A percentile compares a stretch with the other conserved stretches of the same genome.
Evolutionary conservation across 495 filamentous ascomycete genomes (phyloP).

Genomic region (Penicillium paradoxum): DNA sequence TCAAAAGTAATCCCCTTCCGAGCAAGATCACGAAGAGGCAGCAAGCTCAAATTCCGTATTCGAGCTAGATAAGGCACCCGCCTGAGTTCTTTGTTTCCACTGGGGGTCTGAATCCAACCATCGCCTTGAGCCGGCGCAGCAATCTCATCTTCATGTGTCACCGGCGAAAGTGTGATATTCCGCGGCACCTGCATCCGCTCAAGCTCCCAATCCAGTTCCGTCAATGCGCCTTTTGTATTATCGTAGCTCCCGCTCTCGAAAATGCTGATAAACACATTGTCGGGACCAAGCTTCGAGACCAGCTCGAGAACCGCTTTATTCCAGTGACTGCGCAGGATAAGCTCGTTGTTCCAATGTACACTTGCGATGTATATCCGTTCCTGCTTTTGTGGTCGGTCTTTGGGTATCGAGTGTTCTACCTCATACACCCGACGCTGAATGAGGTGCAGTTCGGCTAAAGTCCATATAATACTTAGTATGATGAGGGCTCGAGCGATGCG

Average conservation of each 20-base stretch:
- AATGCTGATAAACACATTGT: constrained; percentile 67
- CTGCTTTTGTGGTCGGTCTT: constrained; percentile 12
- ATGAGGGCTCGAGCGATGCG: constrained; percentile 22
- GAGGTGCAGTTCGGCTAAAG: constrained; percentile 21
- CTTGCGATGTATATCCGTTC: constrained; percentile 61
- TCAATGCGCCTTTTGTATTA: constrained; percentile 58
- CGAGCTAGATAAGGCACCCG: constrained; percentile 66
- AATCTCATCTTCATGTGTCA: constrained; percentile 53
- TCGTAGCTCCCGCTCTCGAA: constrained; percentile 72
- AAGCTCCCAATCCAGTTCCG: constrained; percentile 53
- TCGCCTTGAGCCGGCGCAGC: constrained; percentile 26
- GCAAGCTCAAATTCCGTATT: constrained; percentile 54
- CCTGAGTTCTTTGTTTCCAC: constrained; percentile 50
- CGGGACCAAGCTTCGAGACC: constrained; percentile 49
- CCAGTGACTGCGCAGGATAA: constrained; percentile 58
- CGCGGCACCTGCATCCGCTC: constrained; percentile 47
- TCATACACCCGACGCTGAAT: constrained; percentile 17
- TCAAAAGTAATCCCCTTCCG: constrained; percentile 53
- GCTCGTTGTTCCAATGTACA: constrained; percentile 67
- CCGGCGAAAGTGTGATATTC: constrained; percentile 49
- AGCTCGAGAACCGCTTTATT: constrained; percentile 55
- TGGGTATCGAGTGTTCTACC: constrained; percentile 13
- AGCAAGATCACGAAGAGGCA: constrained; percentile 43
- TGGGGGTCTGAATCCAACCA: constrained; percentile 56
- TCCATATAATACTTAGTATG: constrained; percentile 21